Evolutionary conservation across 2,329 filamentous ascomycete species (phyloP), one percentile per base, ranked within the genome.

Genomic region (Tolypocladium tropicale): DNA sequence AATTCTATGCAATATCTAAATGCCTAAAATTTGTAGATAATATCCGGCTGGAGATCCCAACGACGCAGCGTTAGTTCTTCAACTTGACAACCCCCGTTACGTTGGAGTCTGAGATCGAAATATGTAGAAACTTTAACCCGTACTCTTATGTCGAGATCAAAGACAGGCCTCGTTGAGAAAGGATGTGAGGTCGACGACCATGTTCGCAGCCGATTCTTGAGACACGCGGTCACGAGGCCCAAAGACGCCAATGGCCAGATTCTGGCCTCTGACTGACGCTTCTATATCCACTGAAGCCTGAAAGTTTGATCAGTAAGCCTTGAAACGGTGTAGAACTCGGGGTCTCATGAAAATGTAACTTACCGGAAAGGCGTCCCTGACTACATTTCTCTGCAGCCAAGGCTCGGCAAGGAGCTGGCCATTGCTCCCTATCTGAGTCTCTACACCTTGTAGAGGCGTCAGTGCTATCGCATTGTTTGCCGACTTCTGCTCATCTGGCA

Each of bases 231-330:
- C 55, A 6, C 54, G 52, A 6, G 71, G 69, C 4, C 71, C 74
- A 58, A 77, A 77, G 3, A 75, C 63, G 6, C 74, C 74, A 52
- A 77, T 67, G 33, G 73, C 71, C 43, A 77, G 57, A 0, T 55
- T 59, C 2, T 61, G 59, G 0, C 57, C 64, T 4, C 63, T 59
- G 1, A 76, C 52, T 0, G 72, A 70, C 1, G 71, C 72, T 58
- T 77, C 74, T 2, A 76, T 58, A 55, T 77, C 74, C 6, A 75
- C 57, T 12, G 73, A 68, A 23, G 69, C 64, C 74, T 76, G n/a
- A 7, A 9, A 14, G 7, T 50, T 11, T 18, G 11, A 28, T 50
- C 46, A 50, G 46, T 11, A n/a, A 9, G 25, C 1, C 10, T 49
- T 10, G 11, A n/a, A 16, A n/a, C 4, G 16, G 16, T 18, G n/a